These are phyloP conservation scores for Saxophila tyrrhenica DNA, from an alignment of 495 filamentous ascomycete species.

Conservation along the genomic window DNA sequence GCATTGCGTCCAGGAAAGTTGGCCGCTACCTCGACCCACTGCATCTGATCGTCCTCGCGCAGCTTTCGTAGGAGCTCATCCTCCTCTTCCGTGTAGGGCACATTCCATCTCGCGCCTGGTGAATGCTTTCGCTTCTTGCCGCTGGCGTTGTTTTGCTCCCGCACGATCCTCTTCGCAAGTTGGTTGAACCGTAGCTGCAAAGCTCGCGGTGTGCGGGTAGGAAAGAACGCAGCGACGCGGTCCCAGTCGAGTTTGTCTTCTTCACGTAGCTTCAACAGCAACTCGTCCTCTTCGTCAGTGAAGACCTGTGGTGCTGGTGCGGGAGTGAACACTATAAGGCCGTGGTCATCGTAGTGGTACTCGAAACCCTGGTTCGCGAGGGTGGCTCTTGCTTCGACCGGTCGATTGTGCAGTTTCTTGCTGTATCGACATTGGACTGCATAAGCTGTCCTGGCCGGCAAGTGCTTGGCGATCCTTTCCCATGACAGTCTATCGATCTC, in stretches of 20 bases:
- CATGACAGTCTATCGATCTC: slow-evolving; percentile 14
- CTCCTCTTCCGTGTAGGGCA: slow-evolving; percentile 8
- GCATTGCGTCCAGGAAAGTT: slow-evolving; percentile 8
- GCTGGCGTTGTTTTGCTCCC: not conserved
- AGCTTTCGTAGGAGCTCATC: slow-evolving; percentile 12
- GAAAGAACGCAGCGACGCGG: slow-evolving; percentile 5
- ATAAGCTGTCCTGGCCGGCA: slow-evolving; percentile 9
- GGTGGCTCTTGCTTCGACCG: slow-evolving; percentile 6
- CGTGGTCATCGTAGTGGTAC: not conserved
- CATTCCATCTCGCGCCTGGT: not conserved
- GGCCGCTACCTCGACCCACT: slow-evolving; percentile 10
- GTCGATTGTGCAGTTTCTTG: slow-evolving; percentile 9
- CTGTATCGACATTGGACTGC: slow-evolving; percentile 13
- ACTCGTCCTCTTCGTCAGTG: slow-evolving; percentile 11
- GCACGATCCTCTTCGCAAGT: slow-evolving; percentile 1
- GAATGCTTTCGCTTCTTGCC: not conserved
- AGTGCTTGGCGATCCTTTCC: slow-evolving; percentile 12
- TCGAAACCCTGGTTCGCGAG: slow-evolving; percentile 13
- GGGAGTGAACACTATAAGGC: not conserved
- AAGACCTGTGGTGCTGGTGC: not conserved
- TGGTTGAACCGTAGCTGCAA: slow-evolving; percentile 11
- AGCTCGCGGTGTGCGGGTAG: not conserved
- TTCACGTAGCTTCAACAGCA: slow-evolving; percentile 14
- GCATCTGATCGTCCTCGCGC: slow-evolving; percentile 15
- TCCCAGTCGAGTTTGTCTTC: slow-evolving; percentile 9